These are phyloP conservation scores for Neurospora sublineolata DNA, from an alignment of 495 filamentous ascomycete genomes.

Conservation along the genomic window DNA sequence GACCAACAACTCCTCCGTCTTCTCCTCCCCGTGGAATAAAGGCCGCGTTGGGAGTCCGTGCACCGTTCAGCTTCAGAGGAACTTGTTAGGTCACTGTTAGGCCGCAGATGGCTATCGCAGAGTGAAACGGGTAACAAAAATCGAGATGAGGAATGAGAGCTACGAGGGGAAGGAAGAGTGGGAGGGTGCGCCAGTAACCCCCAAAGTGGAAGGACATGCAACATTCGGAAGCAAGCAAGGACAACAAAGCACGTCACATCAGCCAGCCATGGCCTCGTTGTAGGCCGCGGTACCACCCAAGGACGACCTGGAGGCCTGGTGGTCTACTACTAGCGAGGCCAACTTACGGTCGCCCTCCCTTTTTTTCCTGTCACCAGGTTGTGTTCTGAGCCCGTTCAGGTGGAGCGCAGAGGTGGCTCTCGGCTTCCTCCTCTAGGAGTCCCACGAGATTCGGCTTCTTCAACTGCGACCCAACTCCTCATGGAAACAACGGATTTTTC, in stretches of 20 bases:
- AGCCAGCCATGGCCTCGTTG: background rate
- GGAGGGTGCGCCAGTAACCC: conserved; percentile 2
- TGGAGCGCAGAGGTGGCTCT: background rate
- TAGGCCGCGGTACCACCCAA: background rate
- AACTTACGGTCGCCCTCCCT: background rate
- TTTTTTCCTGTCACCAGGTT: background rate
- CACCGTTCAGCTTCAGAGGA: conserved; percentile 1
- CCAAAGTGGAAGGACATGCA: conserved; percentile 2
- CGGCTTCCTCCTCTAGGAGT: background rate
- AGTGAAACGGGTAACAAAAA: conserved; percentile 7
- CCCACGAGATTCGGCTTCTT: background rate
- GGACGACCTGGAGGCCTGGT: background rate
- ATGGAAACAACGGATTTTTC: background rate
- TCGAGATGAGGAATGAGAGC: conserved; percentile 6
- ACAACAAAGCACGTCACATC: conserved; percentile 14
- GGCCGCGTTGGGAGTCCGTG: background rate
- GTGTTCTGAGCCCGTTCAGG: background rate
- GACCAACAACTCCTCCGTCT: background rate
- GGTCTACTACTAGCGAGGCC: background rate
- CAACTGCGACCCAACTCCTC: background rate
- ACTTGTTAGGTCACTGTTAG: conserved; percentile 8
- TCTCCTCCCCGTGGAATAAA: background rate
- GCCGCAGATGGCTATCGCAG: conserved; percentile 18
- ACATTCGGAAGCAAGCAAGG: conserved; percentile 3
- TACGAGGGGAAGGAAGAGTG: conserved; percentile 2